These are phyloP conservation scores for Microsporum audouinii DNA, from an alignment of 2,329 filamentous ascomycete species.

Conservation along the genomic window DNA sequence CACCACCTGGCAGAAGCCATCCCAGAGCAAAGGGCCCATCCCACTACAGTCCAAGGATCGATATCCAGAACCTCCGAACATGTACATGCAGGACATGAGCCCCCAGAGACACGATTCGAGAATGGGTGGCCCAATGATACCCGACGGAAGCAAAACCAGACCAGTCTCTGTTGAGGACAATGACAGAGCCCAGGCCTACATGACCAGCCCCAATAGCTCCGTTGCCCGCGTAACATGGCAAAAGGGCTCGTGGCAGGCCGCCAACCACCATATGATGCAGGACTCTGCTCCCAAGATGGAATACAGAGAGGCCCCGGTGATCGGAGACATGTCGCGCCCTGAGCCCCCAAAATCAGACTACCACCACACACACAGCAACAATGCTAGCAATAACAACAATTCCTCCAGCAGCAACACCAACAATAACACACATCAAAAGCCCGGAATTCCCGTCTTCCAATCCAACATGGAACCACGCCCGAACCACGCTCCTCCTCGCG, in stretches of 20 bases:
- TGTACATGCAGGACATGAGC: slow-evolving; percentile 30
- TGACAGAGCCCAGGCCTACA: slow-evolving; percentile 30
- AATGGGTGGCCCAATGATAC: slow-evolving; percentile 17
- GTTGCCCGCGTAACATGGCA: slow-evolving; percentile 30
- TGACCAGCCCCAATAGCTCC: slow-evolving; percentile 30
- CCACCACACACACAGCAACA: slow-evolving; percentile 25
- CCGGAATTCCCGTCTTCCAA: slow-evolving; percentile 29
- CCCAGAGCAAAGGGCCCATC: slow-evolving; percentile 55
- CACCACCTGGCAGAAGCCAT: slow-evolving; percentile 66
- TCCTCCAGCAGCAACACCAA: slow-evolving; percentile 28
- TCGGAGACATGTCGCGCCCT: slow-evolving; percentile 31
- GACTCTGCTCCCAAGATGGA: slow-evolving; percentile 32
- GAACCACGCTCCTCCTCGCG: slow-evolving; percentile 19
- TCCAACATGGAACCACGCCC: slow-evolving; percentile 28
- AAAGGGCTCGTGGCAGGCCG: slow-evolving; percentile 30
- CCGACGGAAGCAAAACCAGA: slow-evolving; percentile 37
- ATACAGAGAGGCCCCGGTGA: slow-evolving; percentile 29
- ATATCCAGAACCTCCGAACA: slow-evolving; percentile 29
- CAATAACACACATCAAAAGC: slow-evolving; percentile 27
- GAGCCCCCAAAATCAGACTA: slow-evolving; percentile 31
- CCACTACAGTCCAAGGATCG: slow-evolving; percentile 75
- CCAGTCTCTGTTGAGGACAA: slow-evolving; percentile 38
- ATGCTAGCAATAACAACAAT: slow-evolving; percentile 10
- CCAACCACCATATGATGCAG: slow-evolving; percentile 25
- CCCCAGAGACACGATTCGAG: slow-evolving; percentile 31